Base-by-base conservation (phyloP, 192 early-diverging fungal species). In the Coemansia sp. region DNA sequence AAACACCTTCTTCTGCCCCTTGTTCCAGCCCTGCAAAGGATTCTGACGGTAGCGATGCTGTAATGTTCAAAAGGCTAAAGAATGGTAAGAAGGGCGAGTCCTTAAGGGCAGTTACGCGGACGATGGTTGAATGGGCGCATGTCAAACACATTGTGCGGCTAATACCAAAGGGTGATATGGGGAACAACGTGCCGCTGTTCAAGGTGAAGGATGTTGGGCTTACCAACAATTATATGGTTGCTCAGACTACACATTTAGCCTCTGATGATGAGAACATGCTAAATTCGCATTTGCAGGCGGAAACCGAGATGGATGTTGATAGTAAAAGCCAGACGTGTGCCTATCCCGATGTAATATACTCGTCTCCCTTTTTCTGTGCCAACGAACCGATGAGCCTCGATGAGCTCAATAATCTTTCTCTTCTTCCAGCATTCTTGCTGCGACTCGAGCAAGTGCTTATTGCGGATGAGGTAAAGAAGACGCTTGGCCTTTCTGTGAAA, bases 381-480 rank as follows among this genome's bases (percentile, higher is more conserved):
- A 44, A 45, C 9, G 77, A 84, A 53, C 65, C 70, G 1, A 23
- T 84, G 21, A 21, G n/a, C 19, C 9, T 65, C 12, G 47, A 49
- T 19, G 65, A 69, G n/a, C 57, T 76, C 4, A 53, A 70, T 56
- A 79, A 68, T 21, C 23, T 79, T 19, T 76, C 82, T 21, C 49
- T 93, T 52, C 57, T 93, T 7, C 91, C 92, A 1, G 85, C 92
- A 8, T 75, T 91, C 5, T 77, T 90, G 43, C 68, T 73, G 49
- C 84, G 87, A 9, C 56, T 93, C 32, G 88, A 90, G 49, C 77
- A 88, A 1, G 66, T 88, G 2, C 64, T 93, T 21, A 67, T 86
- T 9, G 83, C 80, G 0, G 43, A 70, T 7, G 86, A 86, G 37
- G 73, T 89, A 19, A 70, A 78, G 40, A 12, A 65, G 16, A 44